Conservation (phyloP, 2,329 filamentous ascomycete species). For the Paradendryphiella salina region DNA sequence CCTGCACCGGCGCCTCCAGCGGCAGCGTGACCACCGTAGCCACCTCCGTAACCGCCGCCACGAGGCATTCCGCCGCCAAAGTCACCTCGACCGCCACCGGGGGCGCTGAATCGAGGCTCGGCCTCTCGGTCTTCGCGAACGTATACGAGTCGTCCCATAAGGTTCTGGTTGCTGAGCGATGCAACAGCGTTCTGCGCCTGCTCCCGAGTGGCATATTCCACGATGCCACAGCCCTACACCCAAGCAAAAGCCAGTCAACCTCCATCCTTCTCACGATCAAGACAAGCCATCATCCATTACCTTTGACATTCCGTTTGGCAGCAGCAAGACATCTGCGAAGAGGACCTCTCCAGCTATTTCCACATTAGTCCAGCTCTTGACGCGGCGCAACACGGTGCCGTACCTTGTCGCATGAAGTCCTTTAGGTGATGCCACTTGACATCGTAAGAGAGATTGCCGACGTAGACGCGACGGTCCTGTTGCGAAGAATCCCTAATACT, state of each 20-base stretch:
- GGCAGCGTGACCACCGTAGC: constrained; percentile 55
- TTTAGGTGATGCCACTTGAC: constrained; percentile 99
- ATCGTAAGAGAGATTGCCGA: constrained; percentile 98
- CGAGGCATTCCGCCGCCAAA: constrained; percentile 47
- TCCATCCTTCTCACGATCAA: constrained; percentile 79
- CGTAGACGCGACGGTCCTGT: constrained; percentile 98
- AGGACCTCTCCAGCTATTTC: constrained; percentile 92
- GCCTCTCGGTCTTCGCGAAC: constrained; percentile 98
- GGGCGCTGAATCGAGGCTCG: constrained; percentile 90
- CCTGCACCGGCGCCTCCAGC: constrained; percentile 68
- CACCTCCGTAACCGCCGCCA: constrained; percentile 53
- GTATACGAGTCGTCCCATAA: constrained; percentile 98
- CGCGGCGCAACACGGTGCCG: constrained; percentile 45
- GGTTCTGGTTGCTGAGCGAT: constrained; percentile 97
- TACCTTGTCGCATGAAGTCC: constrained; percentile 99
- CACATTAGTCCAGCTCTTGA: constrained; percentile 41
- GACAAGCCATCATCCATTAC: constrained; percentile 95
- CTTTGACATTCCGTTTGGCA: constrained; percentile 99
- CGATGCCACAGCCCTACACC: constrained; percentile 99
- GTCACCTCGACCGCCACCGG: constrained; percentile 54
- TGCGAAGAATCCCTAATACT: constrained; percentile 92
- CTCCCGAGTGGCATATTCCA: constrained; percentile 99
- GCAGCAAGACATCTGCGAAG: constrained; percentile 98
- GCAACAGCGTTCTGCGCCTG: constrained; percentile 97
- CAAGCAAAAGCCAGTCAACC: constrained; percentile 93